These are phyloP conservation scores for Monocercomonoides exilis DNA, from an alignment of 78 protist species.

Conservation along the genomic window DNA sequence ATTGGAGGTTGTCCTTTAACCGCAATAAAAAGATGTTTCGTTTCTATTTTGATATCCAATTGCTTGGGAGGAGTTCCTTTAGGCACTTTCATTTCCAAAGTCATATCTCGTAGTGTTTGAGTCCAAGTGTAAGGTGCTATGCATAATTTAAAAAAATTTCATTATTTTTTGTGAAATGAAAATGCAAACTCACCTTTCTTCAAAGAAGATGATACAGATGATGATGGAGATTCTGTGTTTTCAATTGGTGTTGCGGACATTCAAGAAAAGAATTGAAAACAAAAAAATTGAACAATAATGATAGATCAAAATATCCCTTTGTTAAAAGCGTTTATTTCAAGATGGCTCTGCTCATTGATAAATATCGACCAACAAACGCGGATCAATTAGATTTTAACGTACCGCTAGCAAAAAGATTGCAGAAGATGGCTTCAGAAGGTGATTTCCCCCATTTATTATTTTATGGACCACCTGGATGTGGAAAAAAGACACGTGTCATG, in stretches of 20 bases:
- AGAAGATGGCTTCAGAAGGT: constrained; percentile 46
- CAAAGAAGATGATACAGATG: background rate
- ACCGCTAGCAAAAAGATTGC: constrained; percentile 42
- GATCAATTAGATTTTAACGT: constrained; percentile 53
- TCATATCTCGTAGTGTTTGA: constrained; percentile 55
- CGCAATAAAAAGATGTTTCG: constrained; percentile 14
- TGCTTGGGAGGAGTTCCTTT: constrained; percentile 27
- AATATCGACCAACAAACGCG: constrained; percentile 79
- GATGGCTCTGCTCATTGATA: constrained; percentile 83
- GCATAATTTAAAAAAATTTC: too few species aligned
- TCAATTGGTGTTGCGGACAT: background rate
- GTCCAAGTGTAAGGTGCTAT: constrained; percentile 56
- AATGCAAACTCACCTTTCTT: background rate
- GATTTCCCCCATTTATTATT: constrained; percentile 91
- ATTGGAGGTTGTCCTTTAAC: constrained; percentile 31
- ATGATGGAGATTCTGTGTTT: background rate
- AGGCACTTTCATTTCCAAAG: constrained; percentile 17
- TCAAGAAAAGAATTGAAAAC: background rate
- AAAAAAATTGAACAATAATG: too few species aligned
- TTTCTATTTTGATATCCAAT: background rate
- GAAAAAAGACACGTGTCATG: constrained; percentile 86
- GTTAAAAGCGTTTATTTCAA: too few species aligned
- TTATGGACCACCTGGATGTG: constrained; percentile 95
- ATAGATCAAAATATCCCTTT: too few species aligned
- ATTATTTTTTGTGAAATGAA: too few species aligned